Evolutionary conservation across 768 basidiomycete species (phyloP), one percentile per base, ranked within the genome.

Genomic region (Neoboletus brunneissimus): DNA sequence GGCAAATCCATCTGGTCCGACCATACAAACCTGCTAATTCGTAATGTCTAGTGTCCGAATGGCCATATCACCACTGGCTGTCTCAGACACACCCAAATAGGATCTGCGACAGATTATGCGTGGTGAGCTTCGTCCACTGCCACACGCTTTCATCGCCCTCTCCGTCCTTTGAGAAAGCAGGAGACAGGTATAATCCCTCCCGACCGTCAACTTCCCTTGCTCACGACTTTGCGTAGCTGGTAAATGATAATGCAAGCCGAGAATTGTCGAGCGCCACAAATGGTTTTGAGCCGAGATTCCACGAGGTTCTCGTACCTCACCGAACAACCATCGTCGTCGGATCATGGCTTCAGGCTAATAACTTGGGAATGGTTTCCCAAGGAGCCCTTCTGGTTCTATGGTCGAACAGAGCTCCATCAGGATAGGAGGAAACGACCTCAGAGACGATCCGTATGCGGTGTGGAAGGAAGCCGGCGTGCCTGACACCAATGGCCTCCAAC

Each of bases 231-330:
- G 25, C 13, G 25, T 23, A 8, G 18, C 54, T 57, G 46, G 40
- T 57, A n/a, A n/a, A n/a, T 57, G 40, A 56, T 48, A 4, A 57
- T 43, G 25, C 54, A 57, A n/a, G 16, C 56, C 2, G 56, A 56
- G 32, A 57, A 46, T 23, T 25, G 54, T n/a, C 18, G 38, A 37
- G 56, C 56, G 5, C n/a, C 15, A 1, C 15, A 45, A 41, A 56
- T 43, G 9, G 46, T 37, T n/a, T 18, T 31, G 25, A 56, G 27
- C 11, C 56, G 54, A 16, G 42, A 57, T 8, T 48, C 54, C 3
- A 56, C 54, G 11, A 56, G 38, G 31, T 43, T 4, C 1, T 31
- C 34, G 22, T 40, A 57, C 40, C 8, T 41, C 37, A 25, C 40
- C 22, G 32, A 10, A 7, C 8, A 6, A 3, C 38, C 20, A 11